Evolutionary conservation across 257 asterid species (phyloP).

Genomic region (Capsicum chinense): DNA sequence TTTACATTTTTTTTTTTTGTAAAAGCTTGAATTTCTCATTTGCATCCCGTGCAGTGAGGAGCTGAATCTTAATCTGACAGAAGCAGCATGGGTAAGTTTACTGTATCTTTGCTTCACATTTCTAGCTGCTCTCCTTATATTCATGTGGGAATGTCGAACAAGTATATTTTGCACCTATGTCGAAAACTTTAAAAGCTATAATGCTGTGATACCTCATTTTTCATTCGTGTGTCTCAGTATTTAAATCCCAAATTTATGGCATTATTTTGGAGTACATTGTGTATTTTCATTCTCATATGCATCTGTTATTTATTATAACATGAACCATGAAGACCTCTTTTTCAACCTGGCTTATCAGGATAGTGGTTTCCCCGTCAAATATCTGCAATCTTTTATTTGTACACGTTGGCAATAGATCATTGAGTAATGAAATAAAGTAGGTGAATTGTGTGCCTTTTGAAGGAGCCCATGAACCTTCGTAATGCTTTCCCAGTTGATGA

Average conservation of each 20-base stretch:
- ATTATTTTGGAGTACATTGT: not conserved
- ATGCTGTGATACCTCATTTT: not conserved
- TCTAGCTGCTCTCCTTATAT: not conserved
- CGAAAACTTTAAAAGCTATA: not conserved
- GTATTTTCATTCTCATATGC: not conserved
- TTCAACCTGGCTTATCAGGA: not conserved
- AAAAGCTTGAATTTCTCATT: conserved; percentile 31
- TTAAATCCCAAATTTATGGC: not conserved
- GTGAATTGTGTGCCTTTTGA: not conserved
- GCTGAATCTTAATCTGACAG: conserved; percentile 88
- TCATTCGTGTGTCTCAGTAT: not conserved
- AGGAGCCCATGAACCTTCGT: not conserved
- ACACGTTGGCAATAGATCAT: not conserved
- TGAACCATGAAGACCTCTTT: not conserved
- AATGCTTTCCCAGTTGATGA: not conserved
- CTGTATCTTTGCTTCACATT: conserved; percentile 26
- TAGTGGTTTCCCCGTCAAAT: not conserved
- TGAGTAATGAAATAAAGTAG: not conserved
- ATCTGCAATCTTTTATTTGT: not conserved
- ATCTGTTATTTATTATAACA: not conserved
- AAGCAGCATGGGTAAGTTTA: conserved; percentile 93
- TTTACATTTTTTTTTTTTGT: not conserved
- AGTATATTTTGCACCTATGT: not conserved
- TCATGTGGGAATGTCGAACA: not conserved
- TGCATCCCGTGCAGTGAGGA: conserved; percentile 74